phyloP scores from a whole-genome alignment of 345 rosid species.

The Heritiera fomes region DNA sequence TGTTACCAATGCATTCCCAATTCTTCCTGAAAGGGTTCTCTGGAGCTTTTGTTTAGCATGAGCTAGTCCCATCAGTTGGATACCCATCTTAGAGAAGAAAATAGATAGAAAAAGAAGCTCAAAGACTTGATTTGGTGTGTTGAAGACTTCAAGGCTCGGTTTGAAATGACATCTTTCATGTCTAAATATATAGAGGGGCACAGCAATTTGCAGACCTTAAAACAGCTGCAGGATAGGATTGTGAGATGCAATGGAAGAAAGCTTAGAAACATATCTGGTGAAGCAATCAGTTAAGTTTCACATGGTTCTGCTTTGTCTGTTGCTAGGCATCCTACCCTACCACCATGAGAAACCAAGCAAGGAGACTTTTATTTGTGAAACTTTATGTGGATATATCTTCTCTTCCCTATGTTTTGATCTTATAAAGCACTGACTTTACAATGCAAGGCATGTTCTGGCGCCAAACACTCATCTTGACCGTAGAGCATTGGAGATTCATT shows the following conservation, averaged over 20 bases:
- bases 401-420: conserved; percentile 7
- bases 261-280: conserved; percentile 63
- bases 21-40: conserved; percentile 12
- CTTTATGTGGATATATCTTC: background rate
- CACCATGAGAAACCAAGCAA: conserved; percentile 5
- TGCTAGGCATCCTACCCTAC: conserved; percentile 42
- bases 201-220: background rate
- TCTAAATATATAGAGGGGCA: conserved; percentile 25
- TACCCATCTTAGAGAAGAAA: conserved; percentile 21
- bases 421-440: background rate
- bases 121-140: background rate
- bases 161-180: conserved; percentile 8
- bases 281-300: conserved; percentile 48
- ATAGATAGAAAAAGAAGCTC: background rate
- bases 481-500: conserved; percentile 8
- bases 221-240: conserved; percentile 13
- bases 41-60: conserved; percentile 21
- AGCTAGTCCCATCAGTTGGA: conserved; percentile 15
- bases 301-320: conserved; percentile 64
- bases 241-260: conserved; percentile 22
- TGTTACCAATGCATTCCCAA: conserved; percentile 7
- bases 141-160: conserved; percentile 7
- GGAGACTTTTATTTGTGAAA: conserved; percentile 6
- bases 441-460: conserved; percentile 3
- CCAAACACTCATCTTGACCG: conserved; percentile 3